Percentiles rank a stretch among this genome's conserved stretches.
These are phyloP conservation scores for Trametes sp. DNA, from an alignment of 1,284 basidiomycete genomes.

Conservation along the genomic window DNA sequence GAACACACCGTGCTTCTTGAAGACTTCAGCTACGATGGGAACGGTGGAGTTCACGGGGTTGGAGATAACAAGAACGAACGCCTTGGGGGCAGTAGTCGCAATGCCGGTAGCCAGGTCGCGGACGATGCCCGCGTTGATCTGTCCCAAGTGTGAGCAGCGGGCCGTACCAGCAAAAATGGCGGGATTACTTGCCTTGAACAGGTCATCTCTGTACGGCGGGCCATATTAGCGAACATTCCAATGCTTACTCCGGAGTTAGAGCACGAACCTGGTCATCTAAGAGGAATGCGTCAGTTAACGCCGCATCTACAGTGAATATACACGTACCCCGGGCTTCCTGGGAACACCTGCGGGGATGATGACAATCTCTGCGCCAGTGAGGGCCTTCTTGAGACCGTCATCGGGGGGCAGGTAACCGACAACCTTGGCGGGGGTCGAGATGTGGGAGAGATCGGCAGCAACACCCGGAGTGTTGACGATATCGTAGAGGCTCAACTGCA, in stretches of 20 bases:
- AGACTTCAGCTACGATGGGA: conserved; percentile 94
- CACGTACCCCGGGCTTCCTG: conserved; percentile 89
- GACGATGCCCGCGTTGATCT: conserved; percentile 99
- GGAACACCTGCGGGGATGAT: conserved; percentile 98
- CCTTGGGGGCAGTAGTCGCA: conserved; percentile 88
- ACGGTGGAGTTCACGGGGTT: conserved; percentile 99
- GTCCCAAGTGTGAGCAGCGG: conserved; percentile 19
- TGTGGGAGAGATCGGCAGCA: conserved; percentile 93
- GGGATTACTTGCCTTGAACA: conserved; percentile 81
- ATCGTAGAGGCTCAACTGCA: conserved; percentile 89
- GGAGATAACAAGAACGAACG: conserved; percentile 94
- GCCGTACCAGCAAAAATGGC: background rate
- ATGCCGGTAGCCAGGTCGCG: conserved; percentile 92
- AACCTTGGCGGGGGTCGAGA: conserved; percentile 81
- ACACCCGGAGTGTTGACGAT: conserved; percentile 98
- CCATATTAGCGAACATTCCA: background rate
- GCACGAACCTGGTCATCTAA: conserved; percentile 79
- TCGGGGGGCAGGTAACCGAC: conserved; percentile 78
- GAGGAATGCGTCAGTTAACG: conserved; percentile 15
- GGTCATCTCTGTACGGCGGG: conserved; percentile 76
- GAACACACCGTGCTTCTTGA: conserved; percentile 93
- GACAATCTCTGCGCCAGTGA: conserved; percentile 89
- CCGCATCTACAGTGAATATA: background rate
- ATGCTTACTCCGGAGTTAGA: background rate
- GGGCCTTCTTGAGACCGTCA: conserved; percentile 83